Base-by-base conservation (phyloP, 2,329 filamentous ascomycete genomes). In the Berkeleyomyces rouxiae region DNA sequence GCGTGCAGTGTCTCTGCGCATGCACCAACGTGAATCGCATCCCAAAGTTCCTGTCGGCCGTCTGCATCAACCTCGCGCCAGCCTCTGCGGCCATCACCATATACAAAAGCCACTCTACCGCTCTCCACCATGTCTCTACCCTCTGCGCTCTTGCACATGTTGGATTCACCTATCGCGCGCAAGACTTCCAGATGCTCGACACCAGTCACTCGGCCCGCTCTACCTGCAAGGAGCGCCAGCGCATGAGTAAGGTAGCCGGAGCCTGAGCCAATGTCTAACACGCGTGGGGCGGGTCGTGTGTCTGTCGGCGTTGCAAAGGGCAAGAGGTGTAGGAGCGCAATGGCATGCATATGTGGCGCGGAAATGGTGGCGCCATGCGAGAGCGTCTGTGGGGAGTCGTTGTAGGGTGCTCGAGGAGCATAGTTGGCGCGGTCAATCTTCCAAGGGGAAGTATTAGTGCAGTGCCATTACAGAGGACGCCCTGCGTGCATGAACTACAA, bases 11-110 rank as follows among this genome's bases (percentile, higher is more conserved):
- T 80, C 33, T 75, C 80, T 0, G 92, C 92, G 6, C 90, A 88
- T 0, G 93, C 93, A 0, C 93, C 93, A 2, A 97, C 93, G 71
- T 97, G 93, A 65, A 99, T 97, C 2, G 88, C 91, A 78, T 97
- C 90, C 78, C 92, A 99, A 10, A 75, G 81, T 68, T 69, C 74
- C 63, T 74, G 69, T 53, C 73, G 72, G 1, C 75, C 81, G 68
- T 69, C 74, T 63, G 74, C 69, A 1, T 70, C 66, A 9, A 69
- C 67, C 68, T 79, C 80, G 1, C 77, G 69, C 79, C 81, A 86
- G 0, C 87, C 87, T 66, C 81, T 78, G 4, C 87, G 74, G 1
- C 87, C 87, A 74, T 96, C 91, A 0, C 84, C 90, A 0, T 83
- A 78, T 1, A 91, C 78, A 70, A 95, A 95, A 63, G 77, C 76